phyloP scores from a whole-genome alignment of 2,329 filamentous ascomycete species.

The Ampelomyces quisqualis region DNA sequence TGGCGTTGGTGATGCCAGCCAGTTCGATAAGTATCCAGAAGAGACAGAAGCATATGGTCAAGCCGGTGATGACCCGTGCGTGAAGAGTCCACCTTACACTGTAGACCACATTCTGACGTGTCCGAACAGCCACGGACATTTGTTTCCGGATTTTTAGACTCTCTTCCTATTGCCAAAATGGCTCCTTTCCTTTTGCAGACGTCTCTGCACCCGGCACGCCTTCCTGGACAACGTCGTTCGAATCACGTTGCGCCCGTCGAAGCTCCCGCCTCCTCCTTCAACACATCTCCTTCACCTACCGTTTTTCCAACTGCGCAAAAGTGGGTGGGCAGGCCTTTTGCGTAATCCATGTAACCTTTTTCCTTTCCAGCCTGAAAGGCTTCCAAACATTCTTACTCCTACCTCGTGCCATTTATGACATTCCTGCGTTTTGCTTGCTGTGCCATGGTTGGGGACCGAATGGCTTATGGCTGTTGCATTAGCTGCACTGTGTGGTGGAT shows the following conservation, averaged over 20 bases:
- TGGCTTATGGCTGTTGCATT: no score
- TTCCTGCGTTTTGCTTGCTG: no score
- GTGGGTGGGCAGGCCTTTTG: slow-evolving; percentile 4
- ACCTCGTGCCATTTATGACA: no score
- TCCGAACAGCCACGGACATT: slow-evolving; percentile 38
- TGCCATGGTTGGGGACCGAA: no score
- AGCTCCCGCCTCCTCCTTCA: background rate
- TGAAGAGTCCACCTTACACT: slow-evolving; percentile 41
- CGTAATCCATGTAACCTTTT: slow-evolving; percentile 11
- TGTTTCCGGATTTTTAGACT: slow-evolving; percentile 39
- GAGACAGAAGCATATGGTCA: slow-evolving; percentile 90
- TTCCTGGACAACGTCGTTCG: slow-evolving; percentile 14
- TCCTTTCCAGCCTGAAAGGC: no score
- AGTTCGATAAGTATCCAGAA: slow-evolving; percentile 97
- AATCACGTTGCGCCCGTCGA: slow-evolving; percentile 13
- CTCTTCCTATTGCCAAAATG: slow-evolving; percentile 1
- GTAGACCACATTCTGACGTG: slow-evolving; percentile 34
- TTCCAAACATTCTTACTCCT: no score
- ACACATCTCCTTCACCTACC: background rate
- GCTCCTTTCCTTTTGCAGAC: slow-evolving; percentile 5
- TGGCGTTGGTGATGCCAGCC: slow-evolving; percentile 89
- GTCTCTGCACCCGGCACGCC: slow-evolving; percentile 6
- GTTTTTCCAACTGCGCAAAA: slow-evolving; percentile 2
- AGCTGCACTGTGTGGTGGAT: no score
- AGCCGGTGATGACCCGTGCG: slow-evolving; percentile 80